Percentiles rank a stretch among this genome's conserved stretches.
Conservation (phyloP, 345 rosid genomes). For the Salix viminalis region DNA sequence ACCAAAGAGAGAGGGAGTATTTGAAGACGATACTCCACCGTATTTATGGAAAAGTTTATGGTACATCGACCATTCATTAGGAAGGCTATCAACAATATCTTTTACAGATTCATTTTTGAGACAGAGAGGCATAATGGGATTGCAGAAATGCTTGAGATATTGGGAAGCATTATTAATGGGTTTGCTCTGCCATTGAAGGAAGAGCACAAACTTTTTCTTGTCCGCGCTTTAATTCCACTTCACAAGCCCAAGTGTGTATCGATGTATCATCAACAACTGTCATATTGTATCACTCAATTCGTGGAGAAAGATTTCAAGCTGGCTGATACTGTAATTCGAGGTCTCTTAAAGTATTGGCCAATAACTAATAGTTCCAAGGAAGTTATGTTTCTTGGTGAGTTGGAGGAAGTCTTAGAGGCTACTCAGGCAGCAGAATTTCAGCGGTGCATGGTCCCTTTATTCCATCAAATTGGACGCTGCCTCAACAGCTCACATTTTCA, state of each 20-base stretch:
- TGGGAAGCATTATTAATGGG: conserved; percentile 77
- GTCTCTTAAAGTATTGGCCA: conserved; percentile 73
- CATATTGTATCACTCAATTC: conserved; percentile 73
- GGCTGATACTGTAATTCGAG: conserved; percentile 67
- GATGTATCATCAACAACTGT: conserved; percentile 70
- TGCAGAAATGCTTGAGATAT: conserved; percentile 73
- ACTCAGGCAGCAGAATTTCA: conserved; percentile 81
- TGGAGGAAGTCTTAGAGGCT: conserved; percentile 79
- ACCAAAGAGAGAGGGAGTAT: conserved; percentile 61
- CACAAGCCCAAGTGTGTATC: conserved; percentile 69
- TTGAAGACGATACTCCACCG: conserved; percentile 59
- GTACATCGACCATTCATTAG: conserved; percentile 58
- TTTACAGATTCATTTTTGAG: conserved; percentile 65
- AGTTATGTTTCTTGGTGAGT: conserved; percentile 77
- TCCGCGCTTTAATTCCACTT: conserved; percentile 72
- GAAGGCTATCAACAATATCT: conserved; percentile 48
- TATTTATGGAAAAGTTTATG: conserved; percentile 57
- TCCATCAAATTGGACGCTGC: conserved; percentile 53
- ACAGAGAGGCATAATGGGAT: conserved; percentile 67
- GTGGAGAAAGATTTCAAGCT: conserved; percentile 82
- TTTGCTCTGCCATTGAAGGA: conserved; percentile 82
- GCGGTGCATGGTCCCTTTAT: conserved; percentile 69
- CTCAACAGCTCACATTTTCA: conserved; percentile 81
- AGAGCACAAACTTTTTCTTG: conserved; percentile 76
- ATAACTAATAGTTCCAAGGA: conserved; percentile 72